Base-by-base conservation (phyloP, 495 filamentous ascomycete genomes). In the Chaetomium tenue region DNA sequence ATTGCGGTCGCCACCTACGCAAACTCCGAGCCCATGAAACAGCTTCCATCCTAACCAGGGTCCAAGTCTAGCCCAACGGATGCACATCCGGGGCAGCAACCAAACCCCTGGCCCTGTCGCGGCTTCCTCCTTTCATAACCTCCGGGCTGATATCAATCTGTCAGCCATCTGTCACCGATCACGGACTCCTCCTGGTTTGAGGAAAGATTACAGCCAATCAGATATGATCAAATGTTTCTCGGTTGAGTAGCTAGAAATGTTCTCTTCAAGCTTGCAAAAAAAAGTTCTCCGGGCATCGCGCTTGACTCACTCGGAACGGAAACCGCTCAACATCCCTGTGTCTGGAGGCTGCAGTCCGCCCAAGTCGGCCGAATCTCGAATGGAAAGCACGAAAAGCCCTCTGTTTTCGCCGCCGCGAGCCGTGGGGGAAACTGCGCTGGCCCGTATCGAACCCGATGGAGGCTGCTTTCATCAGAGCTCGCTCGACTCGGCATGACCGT, bases 121-220 rank as follows among this genome's bases (percentile, higher is more conserved):
- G 26, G 15, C 28, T 33, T 54, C 52, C 15, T 20, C 18, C 26
- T 9, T 6, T 22, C 1, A 18, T 12, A 5, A 48, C 57, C 42
- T 51, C 58, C 26, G 58, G 58, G 2, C 58, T 28, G 42, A 50
- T 51, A n/a, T n/a, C 26, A 13, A 26, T 28, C 18, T 56, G 33
- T 37, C 33, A 37, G 5, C 11, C 33, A 37, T 37, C 61, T 28
- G 28, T 48, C 61, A 23, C 52, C 53, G 46, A 50, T 51, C 28
- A 39, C 30, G 37, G 39, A 42, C 28, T 18, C 25, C 25, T 8
- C 26, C n/a, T n/a, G 20, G 18, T 20, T 25, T 4, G 16, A 25
- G 15, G 6, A 42, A 44, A 58, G 16, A 42, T 5, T 40, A 44
- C 15, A 42, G 33, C 62, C 62, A 64, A 64, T 64, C 62, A 64